These are phyloP conservation scores for Ascochyta pisi DNA, from an alignment of 2,329 filamentous ascomycete genomes.

Conservation along the genomic window DNA sequence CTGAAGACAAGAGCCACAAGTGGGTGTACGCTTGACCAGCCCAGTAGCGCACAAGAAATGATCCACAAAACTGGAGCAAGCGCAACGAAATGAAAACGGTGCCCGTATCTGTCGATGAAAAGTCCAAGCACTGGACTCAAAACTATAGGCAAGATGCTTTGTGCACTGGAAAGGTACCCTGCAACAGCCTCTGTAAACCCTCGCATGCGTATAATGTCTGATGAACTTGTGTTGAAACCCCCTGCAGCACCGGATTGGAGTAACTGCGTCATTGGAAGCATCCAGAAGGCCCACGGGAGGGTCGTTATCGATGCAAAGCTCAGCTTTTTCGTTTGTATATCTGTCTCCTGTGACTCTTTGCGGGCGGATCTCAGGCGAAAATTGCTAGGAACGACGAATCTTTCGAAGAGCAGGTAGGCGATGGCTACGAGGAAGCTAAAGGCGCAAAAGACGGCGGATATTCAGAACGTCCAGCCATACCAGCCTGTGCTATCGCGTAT, in stretches of 20 bases:
- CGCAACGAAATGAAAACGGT: constrained; percentile 7
- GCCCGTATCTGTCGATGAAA: not conserved
- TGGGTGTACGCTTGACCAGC: not conserved
- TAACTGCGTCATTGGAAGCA: constrained; percentile 5
- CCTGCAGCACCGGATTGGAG: constrained; percentile 4
- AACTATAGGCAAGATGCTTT: not conserved
- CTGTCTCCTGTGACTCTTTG: too few species aligned
- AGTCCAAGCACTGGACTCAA: not conserved
- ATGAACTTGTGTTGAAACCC: constrained; percentile 3
- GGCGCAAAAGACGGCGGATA: not conserved
- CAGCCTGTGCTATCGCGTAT: constrained; percentile 2
- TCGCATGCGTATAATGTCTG: constrained; percentile 9
- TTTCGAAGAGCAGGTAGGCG: constrained; percentile 2
- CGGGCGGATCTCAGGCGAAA: not conserved
- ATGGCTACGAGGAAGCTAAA: not conserved
- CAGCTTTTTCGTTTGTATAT: not conserved
- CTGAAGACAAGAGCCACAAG: constrained; percentile 1
- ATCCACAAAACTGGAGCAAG: constrained; percentile 6
- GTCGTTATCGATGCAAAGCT: not conserved
- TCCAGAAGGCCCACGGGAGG: not conserved
- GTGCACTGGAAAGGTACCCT: constrained; percentile 2
- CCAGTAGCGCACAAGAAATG: not conserved
- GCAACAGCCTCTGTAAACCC: constrained; percentile 6
- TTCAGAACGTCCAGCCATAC: constrained; percentile 5
- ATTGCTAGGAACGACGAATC: not conserved